Conservation (phyloP, 306 rosid genomes). For the Oemleria cerasiformis region DNA sequence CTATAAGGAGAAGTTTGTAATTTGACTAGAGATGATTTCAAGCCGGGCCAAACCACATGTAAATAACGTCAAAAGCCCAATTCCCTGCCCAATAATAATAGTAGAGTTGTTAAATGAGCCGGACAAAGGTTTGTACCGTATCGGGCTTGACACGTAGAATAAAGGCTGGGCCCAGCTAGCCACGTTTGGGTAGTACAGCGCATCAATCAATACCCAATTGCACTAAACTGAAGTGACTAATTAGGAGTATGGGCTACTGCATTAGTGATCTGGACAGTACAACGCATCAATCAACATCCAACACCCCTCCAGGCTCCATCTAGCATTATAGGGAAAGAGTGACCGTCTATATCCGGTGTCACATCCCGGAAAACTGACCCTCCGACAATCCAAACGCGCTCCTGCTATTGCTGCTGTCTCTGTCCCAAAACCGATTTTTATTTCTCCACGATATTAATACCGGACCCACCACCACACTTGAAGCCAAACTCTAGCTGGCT, state of each 20-base stretch:
- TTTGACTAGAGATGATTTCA: no score
- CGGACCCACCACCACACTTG: slow-evolving; percentile 15
- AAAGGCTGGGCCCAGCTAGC: no score
- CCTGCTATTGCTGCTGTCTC: slow-evolving; percentile 19
- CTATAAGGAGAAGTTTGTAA: no score
- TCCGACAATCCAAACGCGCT: slow-evolving; percentile 23
- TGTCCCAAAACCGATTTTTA: background rate
- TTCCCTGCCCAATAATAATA: no score
- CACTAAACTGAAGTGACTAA: background rate
- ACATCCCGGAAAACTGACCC: slow-evolving; percentile 14
- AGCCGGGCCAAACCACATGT: no score
- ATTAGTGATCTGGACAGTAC: background rate
- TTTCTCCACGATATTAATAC: background rate
- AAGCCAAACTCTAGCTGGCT: background rate
- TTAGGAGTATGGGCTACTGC: background rate
- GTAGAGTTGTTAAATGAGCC: no score
- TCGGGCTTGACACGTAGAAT: no score
- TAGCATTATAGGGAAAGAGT: background rate
- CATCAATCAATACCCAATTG: no score
- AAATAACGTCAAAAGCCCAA: no score
- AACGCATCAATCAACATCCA: background rate
- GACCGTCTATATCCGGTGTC: slow-evolving; percentile 13
- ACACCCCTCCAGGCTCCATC: background rate
- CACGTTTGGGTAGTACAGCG: no score
- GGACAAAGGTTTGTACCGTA: no score